Conservation (phyloP, 2,329 filamentous ascomycete genomes). For the Aspergillus floridensis region DNA sequence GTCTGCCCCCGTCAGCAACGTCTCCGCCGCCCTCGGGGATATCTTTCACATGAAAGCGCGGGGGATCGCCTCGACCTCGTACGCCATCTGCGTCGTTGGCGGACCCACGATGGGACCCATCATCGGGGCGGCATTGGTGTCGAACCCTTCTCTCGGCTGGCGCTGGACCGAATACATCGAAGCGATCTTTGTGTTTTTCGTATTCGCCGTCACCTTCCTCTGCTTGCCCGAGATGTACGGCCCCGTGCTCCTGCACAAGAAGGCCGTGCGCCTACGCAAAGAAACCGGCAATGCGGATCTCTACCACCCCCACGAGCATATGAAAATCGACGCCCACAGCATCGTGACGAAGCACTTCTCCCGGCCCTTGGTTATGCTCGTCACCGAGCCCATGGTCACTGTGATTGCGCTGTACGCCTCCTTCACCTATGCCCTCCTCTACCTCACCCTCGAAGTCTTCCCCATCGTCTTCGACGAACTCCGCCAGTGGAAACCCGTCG, state of each 20-base stretch:
- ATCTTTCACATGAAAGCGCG: constrained; percentile 40
- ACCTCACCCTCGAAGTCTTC: constrained; percentile 52
- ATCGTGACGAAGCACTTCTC: constrained; percentile 30
- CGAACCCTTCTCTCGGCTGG: constrained; percentile 23
- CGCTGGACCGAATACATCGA: constrained; percentile 42
- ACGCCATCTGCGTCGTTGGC: constrained; percentile 41
- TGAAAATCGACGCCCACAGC: constrained; percentile 41
- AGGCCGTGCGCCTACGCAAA: constrained; percentile 39
- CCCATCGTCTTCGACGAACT: constrained; percentile 62
- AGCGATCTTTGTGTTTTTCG: constrained; percentile 39
- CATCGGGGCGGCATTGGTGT: constrained; percentile 40
- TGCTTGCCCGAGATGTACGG: constrained; percentile 42
- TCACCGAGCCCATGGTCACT: constrained; percentile 19
- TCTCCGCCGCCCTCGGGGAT: constrained; percentile 45
- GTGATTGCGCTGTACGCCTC: constrained; percentile 25
- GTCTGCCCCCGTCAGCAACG: constrained; percentile 44
- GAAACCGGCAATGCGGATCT: constrained; percentile 40
- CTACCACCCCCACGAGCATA: constrained; percentile 47
- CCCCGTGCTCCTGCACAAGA: constrained; percentile 41
- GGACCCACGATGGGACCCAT: constrained; percentile 44
- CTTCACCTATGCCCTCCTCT: constrained; percentile 28
- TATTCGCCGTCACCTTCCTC: constrained; percentile 25
- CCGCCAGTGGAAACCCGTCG: constrained; percentile 57
- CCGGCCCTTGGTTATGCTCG: constrained; percentile 22
- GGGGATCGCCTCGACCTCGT: constrained; percentile 41